Percentiles rank a stretch among this genome's conserved stretches.
Evolutionary conservation across 1,284 basidiomycete genomes (phyloP).

Genomic region (Apiotrichum laibachii): DNA sequence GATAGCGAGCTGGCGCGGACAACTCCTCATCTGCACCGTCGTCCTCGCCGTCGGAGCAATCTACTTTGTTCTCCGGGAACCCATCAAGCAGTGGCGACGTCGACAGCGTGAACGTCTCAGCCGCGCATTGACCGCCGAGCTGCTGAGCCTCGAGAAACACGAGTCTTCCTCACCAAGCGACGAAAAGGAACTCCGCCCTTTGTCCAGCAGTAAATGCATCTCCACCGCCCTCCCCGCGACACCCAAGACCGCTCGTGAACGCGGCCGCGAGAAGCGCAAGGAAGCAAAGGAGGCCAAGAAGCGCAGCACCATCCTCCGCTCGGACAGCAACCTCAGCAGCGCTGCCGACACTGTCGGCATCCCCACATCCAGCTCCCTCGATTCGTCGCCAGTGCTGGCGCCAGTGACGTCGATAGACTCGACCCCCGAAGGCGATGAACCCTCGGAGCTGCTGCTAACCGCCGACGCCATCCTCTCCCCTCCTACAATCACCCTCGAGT

Average conservation of each 20-base stretch:
- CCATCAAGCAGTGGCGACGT: slow-evolving; percentile 27
- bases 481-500: slow-evolving; percentile 7
- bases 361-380: background rate
- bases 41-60: slow-evolving; percentile 41
- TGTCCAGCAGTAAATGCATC: slow-evolving; percentile 8
- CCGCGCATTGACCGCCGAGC: slow-evolving; percentile 30
- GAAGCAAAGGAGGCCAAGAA: slow-evolving; percentile 29
- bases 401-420: background rate
- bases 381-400: background rate
- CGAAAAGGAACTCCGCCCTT: slow-evolving; percentile 11
- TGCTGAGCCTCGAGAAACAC: slow-evolving; percentile 24
- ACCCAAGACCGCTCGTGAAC: slow-evolving; percentile 26
- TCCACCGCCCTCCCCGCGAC: slow-evolving; percentile 3
- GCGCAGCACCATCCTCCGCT: slow-evolving; percentile 2
- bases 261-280: slow-evolving; percentile 36
- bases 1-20: slow-evolving; percentile 48
- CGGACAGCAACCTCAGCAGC: background rate
- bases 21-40: slow-evolving; percentile 44
- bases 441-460: background rate
- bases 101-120: slow-evolving; percentile 31
- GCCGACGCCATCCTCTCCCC: background rate
- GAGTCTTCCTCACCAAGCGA: background rate
- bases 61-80: slow-evolving; percentile 42
- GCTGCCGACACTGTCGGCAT: background rate
- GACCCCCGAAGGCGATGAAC: background rate